These are phyloP conservation scores for Mortierella sp. DNA, from an alignment of 371 early-diverging fungal genomes.

Conservation along the genomic window DNA sequence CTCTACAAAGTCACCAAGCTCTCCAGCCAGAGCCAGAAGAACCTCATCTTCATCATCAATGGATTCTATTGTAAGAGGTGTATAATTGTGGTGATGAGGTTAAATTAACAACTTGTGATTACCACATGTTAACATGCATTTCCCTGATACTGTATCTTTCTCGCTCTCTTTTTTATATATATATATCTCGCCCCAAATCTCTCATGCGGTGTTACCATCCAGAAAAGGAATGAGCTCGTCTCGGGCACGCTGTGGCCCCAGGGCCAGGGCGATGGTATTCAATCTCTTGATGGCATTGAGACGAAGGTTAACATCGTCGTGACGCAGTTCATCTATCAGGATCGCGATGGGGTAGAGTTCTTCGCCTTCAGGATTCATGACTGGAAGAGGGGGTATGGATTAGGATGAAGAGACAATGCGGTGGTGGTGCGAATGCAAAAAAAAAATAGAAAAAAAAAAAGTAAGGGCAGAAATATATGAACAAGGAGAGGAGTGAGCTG, in stretches of 20 bases:
- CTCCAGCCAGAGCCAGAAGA: slow-evolving; percentile 92
- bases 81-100: background rate
- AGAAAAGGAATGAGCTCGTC: slow-evolving; percentile 97
- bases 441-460: background rate
- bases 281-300: slow-evolving; percentile 94
- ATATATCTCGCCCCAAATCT: background rate
- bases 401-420: background rate
- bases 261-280: slow-evolving; percentile 91
- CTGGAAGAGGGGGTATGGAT: slow-evolving; percentile 3
- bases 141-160: background rate
- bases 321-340: slow-evolving; percentile 97
- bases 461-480: background rate
- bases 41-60: slow-evolving; percentile 99
- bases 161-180: background rate
- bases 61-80: slow-evolving; percentile 76
- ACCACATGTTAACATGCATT: background rate
- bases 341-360: slow-evolving; percentile 87
- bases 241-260: slow-evolving; percentile 95
- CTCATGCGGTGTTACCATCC: slow-evolving; percentile 77
- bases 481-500: background rate
- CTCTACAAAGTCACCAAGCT: slow-evolving; percentile 91
- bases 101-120: background rate
- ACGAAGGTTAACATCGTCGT: slow-evolving; percentile 94
- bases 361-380: slow-evolving; percentile 58
- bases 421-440: background rate